Conservation (phyloP, 176 grass and related monocot genomes). For the Eremochloa ophiuroides region DNA sequence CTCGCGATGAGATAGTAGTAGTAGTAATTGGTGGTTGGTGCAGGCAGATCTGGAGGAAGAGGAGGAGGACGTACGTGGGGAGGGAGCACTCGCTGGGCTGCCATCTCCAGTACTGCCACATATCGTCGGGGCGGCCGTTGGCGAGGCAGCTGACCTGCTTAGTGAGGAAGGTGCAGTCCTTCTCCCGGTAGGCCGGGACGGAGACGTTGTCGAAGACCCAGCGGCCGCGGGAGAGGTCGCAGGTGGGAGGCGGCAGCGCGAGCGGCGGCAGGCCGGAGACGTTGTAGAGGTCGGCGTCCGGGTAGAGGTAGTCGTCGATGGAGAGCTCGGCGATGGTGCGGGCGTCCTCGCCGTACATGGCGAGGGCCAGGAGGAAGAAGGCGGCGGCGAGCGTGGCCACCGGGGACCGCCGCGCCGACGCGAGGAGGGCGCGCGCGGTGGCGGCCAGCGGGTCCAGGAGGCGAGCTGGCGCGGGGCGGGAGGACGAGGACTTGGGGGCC, state of each 20-base stretch:
- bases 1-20: no score
- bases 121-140: constrained; percentile 65
- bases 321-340: constrained; percentile 63
- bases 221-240: constrained; percentile 50
- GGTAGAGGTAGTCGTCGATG: constrained; percentile 57
- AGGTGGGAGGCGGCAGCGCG: constrained; percentile 43
- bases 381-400: constrained; percentile 41
- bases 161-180: constrained; percentile 59
- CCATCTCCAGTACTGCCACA: constrained; percentile 76
- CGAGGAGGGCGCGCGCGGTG: constrained; percentile 7
- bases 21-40: no score
- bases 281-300: constrained; percentile 33
- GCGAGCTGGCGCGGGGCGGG: background rate
- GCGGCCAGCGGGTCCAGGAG: background rate
- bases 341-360: constrained; percentile 70
- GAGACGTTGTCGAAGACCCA: constrained; percentile 69
- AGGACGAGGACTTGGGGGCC: background rate
- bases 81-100: constrained; percentile 61
- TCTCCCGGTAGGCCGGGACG: constrained; percentile 61
- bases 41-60: background rate
- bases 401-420: constrained; percentile 29
- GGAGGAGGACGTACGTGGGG: constrained; percentile 27
- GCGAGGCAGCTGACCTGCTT: constrained; percentile 66
- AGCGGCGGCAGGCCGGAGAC: constrained; percentile 15
- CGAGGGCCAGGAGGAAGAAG: constrained; percentile 51